Conservation (phyloP, 2,329 filamentous ascomycete genomes). For the Ramichloridium luteum region DNA sequence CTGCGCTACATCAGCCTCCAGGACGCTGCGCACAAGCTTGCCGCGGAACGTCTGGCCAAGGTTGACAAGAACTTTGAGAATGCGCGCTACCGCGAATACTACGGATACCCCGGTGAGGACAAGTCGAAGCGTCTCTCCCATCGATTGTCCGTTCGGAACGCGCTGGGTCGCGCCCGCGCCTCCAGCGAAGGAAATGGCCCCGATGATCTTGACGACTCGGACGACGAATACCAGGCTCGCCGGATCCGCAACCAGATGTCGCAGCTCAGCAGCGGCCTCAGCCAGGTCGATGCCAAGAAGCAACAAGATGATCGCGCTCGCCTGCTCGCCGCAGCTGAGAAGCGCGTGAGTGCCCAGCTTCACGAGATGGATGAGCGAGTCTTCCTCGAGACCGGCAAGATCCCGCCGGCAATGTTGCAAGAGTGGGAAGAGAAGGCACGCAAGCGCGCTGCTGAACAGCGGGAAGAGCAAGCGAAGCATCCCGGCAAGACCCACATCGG, state of each 20-base stretch:
- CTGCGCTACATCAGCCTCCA: slow-evolving; percentile 54
- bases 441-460: slow-evolving; percentile 53
- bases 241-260: slow-evolving; percentile 71
- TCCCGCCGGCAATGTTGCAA: slow-evolving; percentile 53
- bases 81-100: slow-evolving; percentile 62
- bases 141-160: slow-evolving; percentile 39
- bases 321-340: slow-evolving; percentile 66
- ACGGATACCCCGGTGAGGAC: slow-evolving; percentile 51
- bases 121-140: slow-evolving; percentile 38
- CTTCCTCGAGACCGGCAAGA: slow-evolving; percentile 61
- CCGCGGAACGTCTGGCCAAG: slow-evolving; percentile 69
- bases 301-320: slow-evolving; percentile 61
- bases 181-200: slow-evolving; percentile 47
- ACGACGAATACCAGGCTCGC: slow-evolving; percentile 57
- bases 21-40: slow-evolving; percentile 75
- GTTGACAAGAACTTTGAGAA: slow-evolving; percentile 57
- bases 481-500: slow-evolving; percentile 57
- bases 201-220: slow-evolving; percentile 34
- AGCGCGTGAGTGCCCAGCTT: slow-evolving; percentile 70
- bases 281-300: slow-evolving; percentile 60
- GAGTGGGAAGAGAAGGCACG: slow-evolving; percentile 72
- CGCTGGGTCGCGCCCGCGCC: slow-evolving; percentile 41
- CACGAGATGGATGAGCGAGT: slow-evolving; percentile 73
- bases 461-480: slow-evolving; percentile 46
- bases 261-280: slow-evolving; percentile 55